Conservation (phyloP, 2,329 filamentous ascomycete genomes). For the Cladophialophora carrionii region DNA sequence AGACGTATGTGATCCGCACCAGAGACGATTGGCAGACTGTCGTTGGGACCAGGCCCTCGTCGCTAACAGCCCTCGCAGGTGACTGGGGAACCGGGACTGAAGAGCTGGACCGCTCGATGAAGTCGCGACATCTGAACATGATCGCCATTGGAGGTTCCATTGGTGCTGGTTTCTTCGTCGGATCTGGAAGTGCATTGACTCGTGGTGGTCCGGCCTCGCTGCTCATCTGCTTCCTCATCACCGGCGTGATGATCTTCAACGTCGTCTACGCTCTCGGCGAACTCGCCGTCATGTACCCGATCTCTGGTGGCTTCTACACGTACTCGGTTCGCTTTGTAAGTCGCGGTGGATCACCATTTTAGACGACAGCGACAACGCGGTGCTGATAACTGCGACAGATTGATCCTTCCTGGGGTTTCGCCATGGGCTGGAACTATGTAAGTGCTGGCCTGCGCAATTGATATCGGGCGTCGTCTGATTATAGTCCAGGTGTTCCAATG, state of each 20-base stretch:
- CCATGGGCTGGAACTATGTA: constrained; percentile 60
- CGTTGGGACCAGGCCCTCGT: no score
- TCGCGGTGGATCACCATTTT: background rate
- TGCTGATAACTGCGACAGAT: constrained; percentile 46
- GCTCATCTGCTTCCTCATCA: constrained; percentile 74
- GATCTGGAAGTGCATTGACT: constrained; percentile 71
- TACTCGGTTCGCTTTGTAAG: constrained; percentile 92
- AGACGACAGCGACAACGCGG: background rate
- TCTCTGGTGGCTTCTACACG: constrained; percentile 87
- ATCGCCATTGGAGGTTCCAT: constrained; percentile 58
- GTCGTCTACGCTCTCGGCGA: constrained; percentile 91
- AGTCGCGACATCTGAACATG: constrained; percentile 67
- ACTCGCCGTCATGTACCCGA: constrained; percentile 84
- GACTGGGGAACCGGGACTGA: constrained; percentile 16
- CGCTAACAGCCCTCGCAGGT: constrained; percentile 20
- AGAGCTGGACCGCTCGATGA: constrained; percentile 34
- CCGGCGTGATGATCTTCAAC: constrained; percentile 86
- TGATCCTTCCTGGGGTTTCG: constrained; percentile 66
- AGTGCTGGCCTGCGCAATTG: constrained; percentile 14
- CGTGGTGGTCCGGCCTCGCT: constrained; percentile 74
- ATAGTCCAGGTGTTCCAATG: constrained; percentile 17
- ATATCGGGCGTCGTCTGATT: background rate
- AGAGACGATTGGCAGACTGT: background rate
- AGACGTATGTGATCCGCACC: constrained; percentile 26
- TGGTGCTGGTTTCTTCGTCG: constrained; percentile 83